phyloP scores from a whole-genome alignment of 2,329 filamentous ascomycete species.

The Aureobasidium sp. region DNA sequence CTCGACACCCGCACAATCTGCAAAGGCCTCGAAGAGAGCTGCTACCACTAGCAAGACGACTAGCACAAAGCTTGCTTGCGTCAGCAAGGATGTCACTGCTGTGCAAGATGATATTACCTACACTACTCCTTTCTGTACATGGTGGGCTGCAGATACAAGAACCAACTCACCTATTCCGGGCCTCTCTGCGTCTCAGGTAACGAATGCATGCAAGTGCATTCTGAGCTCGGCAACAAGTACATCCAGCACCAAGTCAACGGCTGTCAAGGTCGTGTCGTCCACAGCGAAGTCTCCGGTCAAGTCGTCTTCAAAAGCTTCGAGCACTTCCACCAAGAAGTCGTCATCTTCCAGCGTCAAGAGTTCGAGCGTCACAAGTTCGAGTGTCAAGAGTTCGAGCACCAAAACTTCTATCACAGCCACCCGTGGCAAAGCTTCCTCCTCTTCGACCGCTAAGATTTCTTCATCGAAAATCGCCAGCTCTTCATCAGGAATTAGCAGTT shows the following conservation, averaged over 20 bases:
- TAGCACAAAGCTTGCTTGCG: not conserved
- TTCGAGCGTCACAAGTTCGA: too few relatives aligned
- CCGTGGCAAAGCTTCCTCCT: not conserved
- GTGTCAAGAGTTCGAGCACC: not conserved
- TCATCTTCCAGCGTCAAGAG: not conserved
- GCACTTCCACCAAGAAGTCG: not conserved
- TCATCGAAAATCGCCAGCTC: not conserved
- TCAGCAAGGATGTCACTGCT: not conserved
- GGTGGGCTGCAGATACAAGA: slow-evolving; percentile 1
- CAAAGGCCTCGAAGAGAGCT: not conserved
- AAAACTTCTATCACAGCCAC: not conserved
- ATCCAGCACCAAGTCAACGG: not conserved
- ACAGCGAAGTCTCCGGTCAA: not conserved
- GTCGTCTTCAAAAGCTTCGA: not conserved
- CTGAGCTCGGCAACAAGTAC: not conserved
- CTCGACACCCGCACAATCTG: not conserved
- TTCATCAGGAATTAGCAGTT: not conserved
- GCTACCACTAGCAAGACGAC: not conserved
- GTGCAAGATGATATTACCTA: slow-evolving; percentile 5
- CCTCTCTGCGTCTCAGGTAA: not conserved
- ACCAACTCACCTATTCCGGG: slow-evolving; percentile 4
- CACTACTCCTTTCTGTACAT: slow-evolving; percentile 3
- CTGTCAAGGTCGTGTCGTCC: not conserved
- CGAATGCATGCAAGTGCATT: not conserved
- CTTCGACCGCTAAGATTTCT: not conserved